These are phyloP conservation scores for Nymphaea thermarum DNA, from an alignment of 164 flowering plant genomes.

Conservation along the genomic window DNA sequence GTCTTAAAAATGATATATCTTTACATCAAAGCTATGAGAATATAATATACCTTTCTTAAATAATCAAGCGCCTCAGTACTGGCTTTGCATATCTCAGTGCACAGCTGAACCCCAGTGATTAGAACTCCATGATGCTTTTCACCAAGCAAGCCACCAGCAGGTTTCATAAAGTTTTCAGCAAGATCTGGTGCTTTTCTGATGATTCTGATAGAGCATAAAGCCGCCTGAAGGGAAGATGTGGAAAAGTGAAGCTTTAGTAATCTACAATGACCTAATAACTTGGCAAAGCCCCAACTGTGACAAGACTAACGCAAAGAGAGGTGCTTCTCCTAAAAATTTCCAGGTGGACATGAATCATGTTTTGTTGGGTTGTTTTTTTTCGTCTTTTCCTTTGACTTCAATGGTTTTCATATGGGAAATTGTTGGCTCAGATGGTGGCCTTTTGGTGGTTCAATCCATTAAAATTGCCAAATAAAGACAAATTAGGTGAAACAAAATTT, in stretches of 20 bases:
- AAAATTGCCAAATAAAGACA: too few species aligned
- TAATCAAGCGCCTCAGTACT: conserved; percentile 85
- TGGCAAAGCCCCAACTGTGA: too few species aligned
- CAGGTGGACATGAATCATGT: too few species aligned
- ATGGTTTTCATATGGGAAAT: too few species aligned
- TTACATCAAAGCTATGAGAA: not conserved
- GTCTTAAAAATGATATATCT: not conserved
- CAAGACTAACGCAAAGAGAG: too few species aligned
- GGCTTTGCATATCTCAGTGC: conserved; percentile 81
- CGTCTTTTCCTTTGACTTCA: too few species aligned
- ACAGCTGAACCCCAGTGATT: conserved; percentile 88
- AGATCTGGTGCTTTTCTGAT: conserved; percentile 93
- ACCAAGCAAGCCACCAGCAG: conserved; percentile 75
- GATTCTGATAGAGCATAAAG: conserved; percentile 88
- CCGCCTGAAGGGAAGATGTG: conserved; percentile 42
- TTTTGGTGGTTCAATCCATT: too few species aligned
- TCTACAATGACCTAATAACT: not conserved
- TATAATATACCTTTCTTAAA: conserved; percentile 62
- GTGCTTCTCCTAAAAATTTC: too few species aligned
- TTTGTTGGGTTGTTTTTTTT: too few species aligned
- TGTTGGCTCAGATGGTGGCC: too few species aligned
- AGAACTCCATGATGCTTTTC: conserved; percentile 98
- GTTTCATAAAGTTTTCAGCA: conserved; percentile 85
- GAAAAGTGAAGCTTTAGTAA: not conserved
- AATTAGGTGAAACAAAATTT: too few species aligned